Conservation (phyloP, 169 alveolate genomes). For the Cryptosporidium ryanae region DNA sequence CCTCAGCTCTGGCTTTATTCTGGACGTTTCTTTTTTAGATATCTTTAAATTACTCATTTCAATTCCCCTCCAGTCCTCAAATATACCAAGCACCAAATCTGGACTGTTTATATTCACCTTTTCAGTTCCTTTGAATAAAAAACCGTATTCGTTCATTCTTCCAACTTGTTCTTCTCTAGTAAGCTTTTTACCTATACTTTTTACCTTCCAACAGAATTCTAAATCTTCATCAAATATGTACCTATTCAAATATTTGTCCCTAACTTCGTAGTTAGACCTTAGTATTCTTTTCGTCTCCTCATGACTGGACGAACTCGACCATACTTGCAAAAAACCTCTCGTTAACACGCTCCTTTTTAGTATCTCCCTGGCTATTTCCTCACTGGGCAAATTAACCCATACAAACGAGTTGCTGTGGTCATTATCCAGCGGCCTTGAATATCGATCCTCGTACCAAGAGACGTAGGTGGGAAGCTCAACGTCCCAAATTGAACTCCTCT, state of each 20-base stretch:
- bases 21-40: constrained; percentile 44
- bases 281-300: constrained; percentile 59
- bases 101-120: constrained; percentile 27
- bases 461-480: constrained; percentile 3
- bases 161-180: constrained; percentile 36
- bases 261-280: constrained; percentile 46
- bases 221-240: constrained; percentile 73
- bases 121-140: constrained; percentile 59
- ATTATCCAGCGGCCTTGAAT: constrained; percentile 33
- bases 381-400: constrained; percentile 70
- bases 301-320: constrained; percentile 78
- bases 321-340: constrained; percentile 78
- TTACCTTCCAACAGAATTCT: constrained; percentile 76
- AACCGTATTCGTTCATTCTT: constrained; percentile 73
- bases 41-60: constrained; percentile 9
- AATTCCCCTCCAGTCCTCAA: constrained; percentile 75
- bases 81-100: constrained; percentile 13
- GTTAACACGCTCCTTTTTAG: constrained; percentile 76
- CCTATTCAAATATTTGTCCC: constrained; percentile 49
- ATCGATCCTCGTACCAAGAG: constrained; percentile 23
- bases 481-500: constrained; percentile 20
- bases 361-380: constrained; percentile 74
- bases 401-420: constrained; percentile 73
- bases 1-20: background rate
- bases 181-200: constrained; percentile 75